phyloP scores from a whole-genome alignment of 148 eudicot species.

The Spergularia marina region DNA sequence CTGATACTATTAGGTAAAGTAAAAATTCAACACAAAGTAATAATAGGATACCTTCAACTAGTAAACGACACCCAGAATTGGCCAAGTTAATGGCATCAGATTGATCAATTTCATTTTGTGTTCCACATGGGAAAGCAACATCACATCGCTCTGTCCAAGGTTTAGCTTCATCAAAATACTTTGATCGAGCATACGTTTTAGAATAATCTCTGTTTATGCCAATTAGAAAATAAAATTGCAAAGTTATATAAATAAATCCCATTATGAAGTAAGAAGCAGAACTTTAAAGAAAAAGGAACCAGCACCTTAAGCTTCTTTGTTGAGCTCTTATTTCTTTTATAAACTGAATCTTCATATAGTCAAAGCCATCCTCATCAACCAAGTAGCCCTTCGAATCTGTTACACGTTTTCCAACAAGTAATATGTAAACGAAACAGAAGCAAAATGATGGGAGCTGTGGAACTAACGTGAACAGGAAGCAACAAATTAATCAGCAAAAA shows the following conservation, averaged over 20 bases:
- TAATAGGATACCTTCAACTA: slow-evolving; percentile 68
- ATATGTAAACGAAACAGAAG: slow-evolving; percentile 2
- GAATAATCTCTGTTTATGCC: slow-evolving; percentile 78
- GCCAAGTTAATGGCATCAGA: slow-evolving; percentile 90
- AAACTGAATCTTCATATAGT: slow-evolving; percentile 73
- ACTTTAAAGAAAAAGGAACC: not conserved
- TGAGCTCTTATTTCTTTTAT: slow-evolving; percentile 90
- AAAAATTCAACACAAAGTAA: slow-evolving; percentile 3
- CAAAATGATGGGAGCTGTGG: not conserved
- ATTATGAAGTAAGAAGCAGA: not conserved
- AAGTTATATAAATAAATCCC: slow-evolving; percentile 10
- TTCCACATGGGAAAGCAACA: slow-evolving; percentile 94
- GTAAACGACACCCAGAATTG: slow-evolving; percentile 85
- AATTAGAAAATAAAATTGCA: slow-evolving; percentile 12
- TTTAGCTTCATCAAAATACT: slow-evolving; percentile 91
- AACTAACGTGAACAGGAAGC: not conserved
- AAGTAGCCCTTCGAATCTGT: slow-evolving; percentile 97
- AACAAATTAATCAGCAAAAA: slow-evolving; percentile 2
- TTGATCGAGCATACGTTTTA: slow-evolving; percentile 91
- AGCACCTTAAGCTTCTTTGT: slow-evolving; percentile 86
- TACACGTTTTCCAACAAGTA: slow-evolving; percentile 20
- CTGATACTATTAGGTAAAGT: not conserved
- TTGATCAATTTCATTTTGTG: slow-evolving; percentile 90
- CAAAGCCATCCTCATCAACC: slow-evolving; percentile 98
- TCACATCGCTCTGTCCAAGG: slow-evolving; percentile 99